Evolutionary conservation across 129 eudicot genomes (phyloP), one percentile per base, ranked within the genome.

Genomic region (Smallanthus sonchifolius): DNA sequence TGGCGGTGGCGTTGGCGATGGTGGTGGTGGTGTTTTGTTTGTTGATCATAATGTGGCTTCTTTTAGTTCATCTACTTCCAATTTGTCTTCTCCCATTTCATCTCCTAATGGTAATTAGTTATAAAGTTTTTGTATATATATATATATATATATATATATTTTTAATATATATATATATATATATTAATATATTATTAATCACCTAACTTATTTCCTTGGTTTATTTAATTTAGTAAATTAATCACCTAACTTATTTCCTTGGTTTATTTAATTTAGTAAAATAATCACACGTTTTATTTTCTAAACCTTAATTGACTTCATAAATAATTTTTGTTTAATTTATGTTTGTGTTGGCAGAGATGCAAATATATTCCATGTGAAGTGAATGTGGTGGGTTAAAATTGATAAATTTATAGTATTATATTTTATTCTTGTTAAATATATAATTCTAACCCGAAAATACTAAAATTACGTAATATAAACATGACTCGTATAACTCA

Each of bases 11-110:
- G 81, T 32, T 7, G 74, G 19, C 2, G 81, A 39, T 6, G 30
- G 28, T n/a, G 80, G 35, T n/a, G 73, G 34, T 24, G 67, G 74
- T 75, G 38, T 17, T 70, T 20, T 42, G 6, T 38, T 35, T 74
- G 24, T 70, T 52, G 76, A 78, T 71, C 49, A n/a, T 40, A 61
- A 77, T 68, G 64, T 75, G 13, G 68, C 32, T 42, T 82, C 89
- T 40, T 86, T 72, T 49, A 76, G 80, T 72, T 90, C 91, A 0
- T 87, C 83, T 52, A 79, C 69, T 71, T 85, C 87, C 4, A 81
- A 68, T 15, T 76, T 68, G 20, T 80, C 85, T 69, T 80, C 95
- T 77, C 75, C 83, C 2, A 56, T 79, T 35, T 69, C 83, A 44
- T 71, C 85, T 60, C 72, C 84, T 45, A 36, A 36, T 67, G 79